Conservation (phyloP, 73 alveolate genomes). For the Stentor coeruleus region DNA sequence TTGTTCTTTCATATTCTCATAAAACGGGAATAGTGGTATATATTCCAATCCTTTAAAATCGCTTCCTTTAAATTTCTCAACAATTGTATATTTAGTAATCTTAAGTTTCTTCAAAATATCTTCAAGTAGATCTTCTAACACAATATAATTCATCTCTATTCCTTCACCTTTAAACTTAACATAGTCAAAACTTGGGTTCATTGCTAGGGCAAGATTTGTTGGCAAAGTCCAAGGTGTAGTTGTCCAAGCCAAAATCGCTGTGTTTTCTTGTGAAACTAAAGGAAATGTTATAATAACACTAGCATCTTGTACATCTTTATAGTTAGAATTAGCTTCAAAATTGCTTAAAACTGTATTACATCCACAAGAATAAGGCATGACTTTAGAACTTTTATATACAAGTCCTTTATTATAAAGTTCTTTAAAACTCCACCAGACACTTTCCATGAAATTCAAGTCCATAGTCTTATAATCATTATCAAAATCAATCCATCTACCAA, state of each 20-base stretch:
- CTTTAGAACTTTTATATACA: conserved; percentile 81
- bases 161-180: conserved; percentile 74
- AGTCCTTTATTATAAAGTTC: conserved; percentile 95
- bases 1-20: conserved; percentile 59
- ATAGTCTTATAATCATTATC: conserved; percentile 99
- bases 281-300: conserved; percentile 97
- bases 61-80: conserved; percentile 59
- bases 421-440: conserved; percentile 99
- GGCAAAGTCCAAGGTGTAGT: conserved; percentile 99
- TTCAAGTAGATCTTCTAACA: conserved; percentile 81
- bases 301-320: conserved; percentile 86
- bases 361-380: conserved; percentile 99
- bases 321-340: conserved; percentile 96
- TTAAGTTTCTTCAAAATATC: conserved; percentile 61
- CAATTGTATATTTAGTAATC: conserved; percentile 52
- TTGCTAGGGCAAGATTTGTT: conserved; percentile 91
- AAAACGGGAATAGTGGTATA: conserved; percentile 94
- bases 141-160: conserved; percentile 56
- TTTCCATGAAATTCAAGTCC: conserved; percentile 98
- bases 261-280: conserved; percentile 59
- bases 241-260: conserved; percentile 98
- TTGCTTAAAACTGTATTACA: conserved; percentile 97
- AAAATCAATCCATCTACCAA: conserved; percentile 99
- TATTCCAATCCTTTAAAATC: conserved; percentile 85
- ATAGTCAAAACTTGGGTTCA: conserved; percentile 87